A percentile compares a stretch with the other conserved stretches of the same genome.
phyloP scores from a whole-genome alignment of 495 filamentous ascomycete genomes.

The Cryomyces antarcticus region DNA sequence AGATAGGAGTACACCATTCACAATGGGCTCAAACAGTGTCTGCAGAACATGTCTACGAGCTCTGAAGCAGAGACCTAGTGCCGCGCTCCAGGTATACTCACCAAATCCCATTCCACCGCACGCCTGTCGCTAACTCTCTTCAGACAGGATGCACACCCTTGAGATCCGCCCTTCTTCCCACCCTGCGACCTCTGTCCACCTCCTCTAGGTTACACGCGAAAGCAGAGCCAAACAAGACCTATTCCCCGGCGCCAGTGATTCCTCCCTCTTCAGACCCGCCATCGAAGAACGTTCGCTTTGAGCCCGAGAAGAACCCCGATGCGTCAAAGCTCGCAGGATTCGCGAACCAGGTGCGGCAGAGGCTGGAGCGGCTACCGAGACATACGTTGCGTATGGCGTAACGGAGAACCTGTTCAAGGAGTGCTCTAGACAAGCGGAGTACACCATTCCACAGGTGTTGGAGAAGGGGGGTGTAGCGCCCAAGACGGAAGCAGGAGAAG shows the following conservation, averaged over 20 bases:
- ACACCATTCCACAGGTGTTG: conserved; percentile 26
- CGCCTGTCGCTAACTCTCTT: not conserved
- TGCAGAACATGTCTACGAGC: not conserved
- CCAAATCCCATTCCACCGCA: not conserved
- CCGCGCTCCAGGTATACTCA: not conserved
- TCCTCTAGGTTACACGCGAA: not conserved
- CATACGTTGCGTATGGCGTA: conserved; percentile 55
- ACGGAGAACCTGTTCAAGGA: conserved; percentile 62
- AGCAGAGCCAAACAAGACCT: not conserved
- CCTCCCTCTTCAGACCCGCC: not conserved
- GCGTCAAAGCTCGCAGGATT: not conserved
- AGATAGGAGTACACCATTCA: too few species aligned
- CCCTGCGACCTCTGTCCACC: not conserved
- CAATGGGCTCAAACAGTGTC: not conserved
- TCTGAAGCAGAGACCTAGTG: not conserved
- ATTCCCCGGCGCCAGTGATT: not conserved
- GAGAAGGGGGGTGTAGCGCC: conserved; percentile 25
- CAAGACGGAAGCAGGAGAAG: conserved; percentile 48
- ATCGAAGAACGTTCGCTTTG: not conserved
- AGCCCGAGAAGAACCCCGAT: not conserved
- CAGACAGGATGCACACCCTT: not conserved
- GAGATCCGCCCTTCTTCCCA: not conserved
- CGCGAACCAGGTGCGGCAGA: not conserved
- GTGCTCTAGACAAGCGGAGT: conserved; percentile 57
- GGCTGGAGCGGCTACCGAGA: conserved; percentile 20